Evolutionary conservation across 352 stramenopile species (phyloP), one percentile per base, ranked within the genome.

Genomic region (Phytophthora sp.): DNA sequence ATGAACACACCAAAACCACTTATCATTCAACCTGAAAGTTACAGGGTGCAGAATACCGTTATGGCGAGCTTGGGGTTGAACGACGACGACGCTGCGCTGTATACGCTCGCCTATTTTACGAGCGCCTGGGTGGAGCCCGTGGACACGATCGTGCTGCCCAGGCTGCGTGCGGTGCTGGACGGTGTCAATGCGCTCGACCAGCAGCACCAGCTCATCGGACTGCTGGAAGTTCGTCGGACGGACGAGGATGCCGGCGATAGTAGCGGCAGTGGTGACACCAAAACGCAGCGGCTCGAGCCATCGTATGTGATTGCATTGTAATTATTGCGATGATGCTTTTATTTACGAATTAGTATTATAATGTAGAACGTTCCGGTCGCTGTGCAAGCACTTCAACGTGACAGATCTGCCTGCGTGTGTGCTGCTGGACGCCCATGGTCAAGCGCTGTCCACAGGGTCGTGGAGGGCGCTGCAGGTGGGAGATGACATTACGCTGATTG

Each of bases 331-430:
- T n/a, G n/a, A n/a, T n/a, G n/a, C n/a, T n/a, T n/a, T n/a, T n/a
- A n/a, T n/a, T n/a, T n/a, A n/a, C n/a, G n/a, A n/a, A n/a, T n/a
- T n/a, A n/a, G n/a, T n/a, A n/a, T n/a, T n/a, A n/a, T n/a, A n/a
- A n/a, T n/a, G n/a, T 38, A 88, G 76, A 38, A 45, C 56, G n/a
- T 88, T 86, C 39, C 61, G 59, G 20, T 63, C 20, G 45, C 47
- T 75, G 24, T 89, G 78, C 58, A 84, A 75, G 56, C 69, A 73
- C 35, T 73, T 77, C 26, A 51, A 65, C n/a, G 65, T 87, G 46
- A 71, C 69, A 35, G 63, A 75, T 45, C 63, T 89, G 12, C 77
- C 76, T 0, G 59, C 66, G 11, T 75, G 73, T 6, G 60, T 73
- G 30, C 18, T 84, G 24, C 29, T 84, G 21, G 60, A 84, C 30